Evolutionary conservation across 306 rosid species (phyloP).

Genomic region (Quercus agrifolia): DNA sequence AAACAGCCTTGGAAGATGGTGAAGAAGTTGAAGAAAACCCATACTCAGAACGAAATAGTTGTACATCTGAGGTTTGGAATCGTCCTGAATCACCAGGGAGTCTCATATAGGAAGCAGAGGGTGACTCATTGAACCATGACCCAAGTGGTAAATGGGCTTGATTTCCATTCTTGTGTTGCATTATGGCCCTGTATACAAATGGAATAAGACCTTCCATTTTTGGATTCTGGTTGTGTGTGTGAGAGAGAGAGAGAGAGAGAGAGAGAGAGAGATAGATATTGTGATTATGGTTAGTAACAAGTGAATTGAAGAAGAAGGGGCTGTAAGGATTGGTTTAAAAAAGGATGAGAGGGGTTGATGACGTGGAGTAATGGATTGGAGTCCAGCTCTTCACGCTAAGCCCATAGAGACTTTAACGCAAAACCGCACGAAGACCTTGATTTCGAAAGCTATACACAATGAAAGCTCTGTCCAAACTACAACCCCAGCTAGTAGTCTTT

Average conservation of each 20-base stretch:
- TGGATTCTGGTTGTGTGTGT: too few species aligned
- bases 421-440: constrained; percentile 39
- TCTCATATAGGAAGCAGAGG: constrained; percentile 53
- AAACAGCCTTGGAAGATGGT: constrained; percentile 24
- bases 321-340: constrained; percentile 25
- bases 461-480: constrained; percentile 55
- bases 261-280: constrained; percentile 13
- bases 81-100: constrained; percentile 56
- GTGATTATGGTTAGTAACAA: constrained; percentile 3
- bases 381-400: constrained; percentile 62
- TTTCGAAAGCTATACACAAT: constrained; percentile 30
- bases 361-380: constrained; percentile 59
- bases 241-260: neutral
- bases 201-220: constrained; percentile 94
- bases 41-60: constrained; percentile 27
- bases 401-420: constrained; percentile 44
- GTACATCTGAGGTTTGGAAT: constrained; percentile 33
- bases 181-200: constrained; percentile 68
- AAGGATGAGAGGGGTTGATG: constrained; percentile 25
- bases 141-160: constrained; percentile 34
- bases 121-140: constrained; percentile 68
- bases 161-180: constrained; percentile 60
- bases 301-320: constrained; percentile 27
- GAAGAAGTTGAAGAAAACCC: constrained; percentile 29
- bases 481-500: constrained; percentile 13